phyloP scores from a whole-genome alignment of 148 eudicot species.

The Nyssa sinensis region DNA sequence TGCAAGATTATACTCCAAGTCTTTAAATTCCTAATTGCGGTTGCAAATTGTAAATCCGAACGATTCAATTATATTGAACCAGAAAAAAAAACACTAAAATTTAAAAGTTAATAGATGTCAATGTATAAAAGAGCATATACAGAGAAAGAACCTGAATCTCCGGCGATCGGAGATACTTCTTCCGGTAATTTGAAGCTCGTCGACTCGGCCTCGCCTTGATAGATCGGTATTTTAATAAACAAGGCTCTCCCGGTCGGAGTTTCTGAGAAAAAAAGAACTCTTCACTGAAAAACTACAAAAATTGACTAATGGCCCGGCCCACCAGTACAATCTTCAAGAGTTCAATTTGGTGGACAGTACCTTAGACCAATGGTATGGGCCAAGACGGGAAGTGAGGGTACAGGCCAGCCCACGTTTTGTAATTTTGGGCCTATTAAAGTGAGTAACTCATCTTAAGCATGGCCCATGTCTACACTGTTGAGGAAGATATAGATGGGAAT shows the following conservation, averaged over 20 bases:
- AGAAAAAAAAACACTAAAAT: not conserved
- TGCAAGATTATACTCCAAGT: not conserved
- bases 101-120: not conserved
- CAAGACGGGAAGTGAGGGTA: no score
- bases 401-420: no score
- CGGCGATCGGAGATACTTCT: conserved; percentile 6
- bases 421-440: no score
- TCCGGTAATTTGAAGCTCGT: not conserved
- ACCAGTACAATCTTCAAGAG: no score
- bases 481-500: no score
- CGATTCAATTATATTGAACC: not conserved
- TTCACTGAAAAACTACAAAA: not conserved
- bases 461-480: no score
- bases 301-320: not conserved
- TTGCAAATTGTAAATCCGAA: not conserved
- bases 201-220: not conserved
- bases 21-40: not conserved
- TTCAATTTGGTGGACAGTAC: no score
- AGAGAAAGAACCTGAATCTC: not conserved
- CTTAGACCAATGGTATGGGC: no score
- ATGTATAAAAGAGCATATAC: not conserved
- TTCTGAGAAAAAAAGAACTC: no score
- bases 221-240: not conserved
- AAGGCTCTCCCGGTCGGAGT: not conserved
- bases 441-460: no score